Percentiles rank a stretch among this genome's conserved stretches.
Conservation (phyloP, 2,329 filamentous ascomycete species). For the Botrytis byssoidea region DNA sequence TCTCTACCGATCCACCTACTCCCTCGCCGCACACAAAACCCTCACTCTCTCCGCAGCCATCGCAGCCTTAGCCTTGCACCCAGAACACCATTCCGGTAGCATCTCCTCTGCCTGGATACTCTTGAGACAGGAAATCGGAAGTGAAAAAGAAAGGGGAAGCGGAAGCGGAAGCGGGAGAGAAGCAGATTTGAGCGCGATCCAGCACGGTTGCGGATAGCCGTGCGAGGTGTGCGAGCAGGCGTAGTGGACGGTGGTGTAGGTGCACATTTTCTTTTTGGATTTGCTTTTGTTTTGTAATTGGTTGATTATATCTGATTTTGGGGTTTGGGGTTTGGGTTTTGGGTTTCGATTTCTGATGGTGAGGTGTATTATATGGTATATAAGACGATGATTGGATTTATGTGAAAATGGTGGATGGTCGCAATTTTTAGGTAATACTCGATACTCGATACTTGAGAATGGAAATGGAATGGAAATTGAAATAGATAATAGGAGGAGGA, state of each 20-base stretch:
- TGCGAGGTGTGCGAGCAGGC: background rate
- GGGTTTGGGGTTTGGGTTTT: too few relatives aligned
- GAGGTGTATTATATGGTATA: background rate
- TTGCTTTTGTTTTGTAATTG: background rate
- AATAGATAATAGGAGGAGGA: background rate
- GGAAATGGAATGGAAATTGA: background rate
- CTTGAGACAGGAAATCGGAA: background rate
- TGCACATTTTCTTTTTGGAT: background rate
- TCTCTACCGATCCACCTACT: background rate
- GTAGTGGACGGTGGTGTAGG: background rate
- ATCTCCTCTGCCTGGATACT: background rate
- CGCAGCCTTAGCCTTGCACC: background rate
- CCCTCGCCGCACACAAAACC: background rate
- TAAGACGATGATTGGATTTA: background rate
- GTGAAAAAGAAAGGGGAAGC: background rate
- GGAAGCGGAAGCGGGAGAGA: background rate
- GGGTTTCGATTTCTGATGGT: too few relatives aligned
- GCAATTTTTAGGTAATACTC: too few relatives aligned
- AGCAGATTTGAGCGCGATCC: background rate
- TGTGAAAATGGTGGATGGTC: background rate
- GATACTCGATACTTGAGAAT: background rate
- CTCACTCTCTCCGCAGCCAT: background rate
- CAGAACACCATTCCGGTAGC: background rate
- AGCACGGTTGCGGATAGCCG: background rate
- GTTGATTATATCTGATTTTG: background rate